Conservation (phyloP, 495 filamentous ascomycete genomes). For the Trichoderma parareesei region DNA sequence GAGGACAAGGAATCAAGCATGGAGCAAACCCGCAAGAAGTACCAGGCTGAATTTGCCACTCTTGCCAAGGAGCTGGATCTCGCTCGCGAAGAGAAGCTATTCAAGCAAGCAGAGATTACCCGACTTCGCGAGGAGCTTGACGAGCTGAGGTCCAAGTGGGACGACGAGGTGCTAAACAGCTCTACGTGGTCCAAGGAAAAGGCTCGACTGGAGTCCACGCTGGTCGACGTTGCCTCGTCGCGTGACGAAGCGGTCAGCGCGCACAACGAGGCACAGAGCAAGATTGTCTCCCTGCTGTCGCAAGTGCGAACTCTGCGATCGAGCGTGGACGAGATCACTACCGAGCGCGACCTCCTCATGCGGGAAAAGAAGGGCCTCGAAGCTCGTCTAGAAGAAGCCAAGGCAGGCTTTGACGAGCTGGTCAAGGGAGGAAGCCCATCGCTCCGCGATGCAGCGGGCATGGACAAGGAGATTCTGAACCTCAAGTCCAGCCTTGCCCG, state of each 20-base stretch:
- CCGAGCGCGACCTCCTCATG: conserved; percentile 74
- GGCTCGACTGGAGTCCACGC: conserved; percentile 76
- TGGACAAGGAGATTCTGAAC: conserved; percentile 83
- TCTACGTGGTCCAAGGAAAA: conserved; percentile 99
- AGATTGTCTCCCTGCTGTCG: conserved; percentile 82
- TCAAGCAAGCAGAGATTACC: conserved; percentile 54
- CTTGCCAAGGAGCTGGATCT: conserved; percentile 88
- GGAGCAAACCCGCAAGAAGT: conserved; percentile 97
- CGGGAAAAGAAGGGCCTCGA: conserved; percentile 91
- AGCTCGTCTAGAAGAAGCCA: conserved; percentile 77
- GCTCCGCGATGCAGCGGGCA: conserved; percentile 82
- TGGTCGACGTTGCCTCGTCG: conserved; percentile 82
- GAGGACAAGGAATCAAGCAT: conserved; percentile 94
- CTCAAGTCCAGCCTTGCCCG: conserved; percentile 85
- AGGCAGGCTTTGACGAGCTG: conserved; percentile 85
- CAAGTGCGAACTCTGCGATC: conserved; percentile 81
- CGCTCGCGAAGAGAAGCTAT: conserved; percentile 73
- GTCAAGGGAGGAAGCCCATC: conserved; percentile 79
- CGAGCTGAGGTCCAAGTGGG: conserved; percentile 93
- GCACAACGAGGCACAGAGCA: conserved; percentile 90
- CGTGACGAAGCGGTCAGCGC: conserved; percentile 88
- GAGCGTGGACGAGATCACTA: conserved; percentile 74
- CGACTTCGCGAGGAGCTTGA: conserved; percentile 89
- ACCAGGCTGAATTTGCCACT: conserved; percentile 83
- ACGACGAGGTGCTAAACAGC: conserved; percentile 95